Conservation (phyloP, 306 rosid genomes). For the Cajanus cajan region DNA sequence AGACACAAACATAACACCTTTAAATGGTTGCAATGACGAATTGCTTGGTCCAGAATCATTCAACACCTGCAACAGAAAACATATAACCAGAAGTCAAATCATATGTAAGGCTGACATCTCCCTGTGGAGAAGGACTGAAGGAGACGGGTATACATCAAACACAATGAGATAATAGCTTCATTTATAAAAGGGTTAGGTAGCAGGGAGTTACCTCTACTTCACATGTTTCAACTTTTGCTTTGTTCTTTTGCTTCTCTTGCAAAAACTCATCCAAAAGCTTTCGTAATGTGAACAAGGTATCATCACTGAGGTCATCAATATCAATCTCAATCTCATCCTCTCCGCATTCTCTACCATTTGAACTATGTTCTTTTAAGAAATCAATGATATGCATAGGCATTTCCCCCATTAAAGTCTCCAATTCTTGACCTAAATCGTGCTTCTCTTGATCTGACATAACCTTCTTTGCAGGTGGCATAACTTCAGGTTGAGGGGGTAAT, state of each 20-base stretch:
- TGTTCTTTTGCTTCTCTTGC: slow-evolving; percentile 52
- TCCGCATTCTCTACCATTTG: slow-evolving; percentile 61
- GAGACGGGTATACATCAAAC: not conserved
- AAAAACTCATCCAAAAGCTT: slow-evolving; percentile 68
- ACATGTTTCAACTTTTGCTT: slow-evolving; percentile 57
- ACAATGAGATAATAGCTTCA: not conserved
- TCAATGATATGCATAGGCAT: slow-evolving; percentile 66
- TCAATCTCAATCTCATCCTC: slow-evolving; percentile 88
- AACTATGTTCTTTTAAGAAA: slow-evolving; percentile 70
- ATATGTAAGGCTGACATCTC: not conserved
- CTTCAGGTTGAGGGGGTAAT: slow-evolving; percentile 46
- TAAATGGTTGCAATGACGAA: slow-evolving; percentile 76
- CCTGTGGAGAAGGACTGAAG: not conserved
- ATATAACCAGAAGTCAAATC: slow-evolving; percentile 23
- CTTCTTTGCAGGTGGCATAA: slow-evolving; percentile 48
- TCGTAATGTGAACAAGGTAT: slow-evolving; percentile 60
- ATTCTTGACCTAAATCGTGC: slow-evolving; percentile 54
- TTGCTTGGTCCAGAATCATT: slow-evolving; percentile 84
- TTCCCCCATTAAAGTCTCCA: slow-evolving; percentile 73
- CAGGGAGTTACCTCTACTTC: slow-evolving; percentile 65
- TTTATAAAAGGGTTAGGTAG: slow-evolving; percentile 14
- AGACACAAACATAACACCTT: slow-evolving; percentile 51
- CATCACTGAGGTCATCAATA: slow-evolving; percentile 75
- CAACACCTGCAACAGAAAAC: slow-evolving; percentile 56
- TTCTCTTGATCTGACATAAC: slow-evolving; percentile 69